Conservation (phyloP, 1,284 basidiomycete species). For the Neolentinus lepideus region DNA sequence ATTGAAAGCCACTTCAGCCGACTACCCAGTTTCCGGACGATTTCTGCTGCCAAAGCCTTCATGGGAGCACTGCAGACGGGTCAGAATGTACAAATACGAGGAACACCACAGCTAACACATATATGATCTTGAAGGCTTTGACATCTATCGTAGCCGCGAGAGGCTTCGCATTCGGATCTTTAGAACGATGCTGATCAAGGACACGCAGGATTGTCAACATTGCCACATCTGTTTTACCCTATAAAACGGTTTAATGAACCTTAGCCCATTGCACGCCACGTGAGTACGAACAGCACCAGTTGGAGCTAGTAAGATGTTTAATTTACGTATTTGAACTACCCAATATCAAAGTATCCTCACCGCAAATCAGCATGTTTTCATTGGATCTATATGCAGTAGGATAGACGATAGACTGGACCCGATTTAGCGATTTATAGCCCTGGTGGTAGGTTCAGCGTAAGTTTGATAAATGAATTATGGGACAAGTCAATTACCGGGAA, state of each 20-base stretch:
- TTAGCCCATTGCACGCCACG: not conserved
- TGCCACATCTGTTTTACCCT: slow-evolving; percentile 99
- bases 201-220: slow-evolving; percentile 92
- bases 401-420: slow-evolving; percentile 95
- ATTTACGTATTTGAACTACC: too few relatives aligned
- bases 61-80: slow-evolving; percentile 73
- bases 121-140: slow-evolving; percentile 92
- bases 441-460: slow-evolving; percentile 20
- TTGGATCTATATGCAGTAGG: slow-evolving; percentile 91
- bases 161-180: slow-evolving; percentile 21
- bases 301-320: slow-evolving; percentile 52
- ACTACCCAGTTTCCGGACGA: slow-evolving; percentile 89
- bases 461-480: not conserved
- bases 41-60: slow-evolving; percentile 97
- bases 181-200: slow-evolving; percentile 60
- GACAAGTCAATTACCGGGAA: slow-evolving; percentile 61
- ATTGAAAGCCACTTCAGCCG: slow-evolving; percentile 89
- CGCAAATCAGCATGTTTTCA: slow-evolving; percentile 95
- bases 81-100: not conserved
- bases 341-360: slow-evolving; percentile 18
- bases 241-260: slow-evolving; percentile 6
- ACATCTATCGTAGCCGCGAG: slow-evolving; percentile 55
- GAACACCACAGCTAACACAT: slow-evolving; percentile 62
- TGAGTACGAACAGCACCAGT: slow-evolving; percentile 78
- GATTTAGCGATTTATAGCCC: slow-evolving; percentile 86